Percentiles rank a stretch among this genome's conserved stretches.
These are phyloP conservation scores for Leishmania lainsoni DNA, from an alignment of 208 protist genomes.

Conservation along the genomic window DNA sequence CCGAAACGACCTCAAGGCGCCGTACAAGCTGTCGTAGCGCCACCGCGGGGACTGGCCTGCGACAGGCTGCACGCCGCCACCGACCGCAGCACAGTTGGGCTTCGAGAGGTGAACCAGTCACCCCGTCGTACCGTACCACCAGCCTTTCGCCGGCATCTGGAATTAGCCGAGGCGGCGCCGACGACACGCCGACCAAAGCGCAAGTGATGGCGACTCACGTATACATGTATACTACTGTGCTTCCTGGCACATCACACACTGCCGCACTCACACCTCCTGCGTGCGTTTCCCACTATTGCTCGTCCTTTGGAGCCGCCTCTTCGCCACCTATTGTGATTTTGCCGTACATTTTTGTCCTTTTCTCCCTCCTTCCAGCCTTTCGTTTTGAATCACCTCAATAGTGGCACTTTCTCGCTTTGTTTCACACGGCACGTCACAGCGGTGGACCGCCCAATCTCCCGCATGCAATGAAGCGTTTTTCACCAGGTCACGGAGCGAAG, in stretches of 20 bases:
- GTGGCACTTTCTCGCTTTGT: background rate
- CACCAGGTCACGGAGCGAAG: background rate
- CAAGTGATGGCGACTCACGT: slow-evolving; percentile 19
- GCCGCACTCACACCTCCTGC: background rate
- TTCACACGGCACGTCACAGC: background rate
- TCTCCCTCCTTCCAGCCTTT: background rate
- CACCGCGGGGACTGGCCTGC: background rate
- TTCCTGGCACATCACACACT: background rate
- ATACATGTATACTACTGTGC: slow-evolving; percentile 13
- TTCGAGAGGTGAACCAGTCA: background rate
- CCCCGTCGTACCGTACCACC: slow-evolving; percentile 23
- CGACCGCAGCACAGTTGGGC: background rate
- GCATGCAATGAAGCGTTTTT: background rate
- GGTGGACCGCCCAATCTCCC: background rate
- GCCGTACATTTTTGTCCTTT: background rate
- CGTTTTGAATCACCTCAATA: background rate
- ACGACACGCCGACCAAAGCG: slow-evolving; percentile 47
- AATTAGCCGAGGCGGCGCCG: slow-evolving; percentile 22
- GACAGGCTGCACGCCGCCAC: background rate
- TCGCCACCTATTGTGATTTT: background rate
- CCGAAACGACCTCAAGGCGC: background rate
- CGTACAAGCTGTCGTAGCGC: background rate
- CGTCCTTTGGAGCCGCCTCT: background rate
- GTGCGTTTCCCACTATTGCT: background rate
- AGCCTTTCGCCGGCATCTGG: slow-evolving; percentile 36